phyloP scores from a whole-genome alignment of 768 basidiomycete genomes.

The Cubamyces lactineus region DNA sequence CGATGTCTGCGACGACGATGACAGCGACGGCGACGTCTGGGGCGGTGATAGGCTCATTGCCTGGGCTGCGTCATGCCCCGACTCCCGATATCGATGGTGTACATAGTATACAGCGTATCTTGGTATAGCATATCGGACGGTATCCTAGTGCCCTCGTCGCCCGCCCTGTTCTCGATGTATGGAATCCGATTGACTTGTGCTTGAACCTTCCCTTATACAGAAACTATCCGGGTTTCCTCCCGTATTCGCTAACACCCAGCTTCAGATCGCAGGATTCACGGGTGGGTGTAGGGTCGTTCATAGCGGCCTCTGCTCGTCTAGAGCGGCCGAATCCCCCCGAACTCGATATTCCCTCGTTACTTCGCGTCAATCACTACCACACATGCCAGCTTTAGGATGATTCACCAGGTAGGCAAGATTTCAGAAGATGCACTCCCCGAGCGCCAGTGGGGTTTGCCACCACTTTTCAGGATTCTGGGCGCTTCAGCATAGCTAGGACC shows the following conservation, averaged over 20 bases:
- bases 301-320: no score
- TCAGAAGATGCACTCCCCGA: slow-evolving; percentile 1
- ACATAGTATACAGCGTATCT: not conserved
- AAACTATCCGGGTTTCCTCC: no score
- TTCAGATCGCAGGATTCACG: not conserved
- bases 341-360: not conserved
- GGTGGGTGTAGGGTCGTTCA: not conserved
- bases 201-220: no score
- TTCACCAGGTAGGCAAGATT: not conserved
- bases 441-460: not conserved
- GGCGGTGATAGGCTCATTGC: no score
- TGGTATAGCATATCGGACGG: slow-evolving; percentile 14
- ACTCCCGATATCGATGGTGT: no score
- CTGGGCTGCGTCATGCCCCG: no score
- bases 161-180: not conserved
- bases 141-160: not conserved
- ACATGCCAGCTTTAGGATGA: not conserved
- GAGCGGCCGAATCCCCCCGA: not conserved
- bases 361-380: no score
- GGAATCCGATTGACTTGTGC: no score
- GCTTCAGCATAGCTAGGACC: not conserved
- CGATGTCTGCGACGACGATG: slow-evolving; percentile 7
- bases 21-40: not conserved
- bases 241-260: no score
- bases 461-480: not conserved